Evolutionary conservation across 116 monocot species (phyloP), one percentile per base, ranked within the genome.

Genomic region (Cymodocea nodosa): DNA sequence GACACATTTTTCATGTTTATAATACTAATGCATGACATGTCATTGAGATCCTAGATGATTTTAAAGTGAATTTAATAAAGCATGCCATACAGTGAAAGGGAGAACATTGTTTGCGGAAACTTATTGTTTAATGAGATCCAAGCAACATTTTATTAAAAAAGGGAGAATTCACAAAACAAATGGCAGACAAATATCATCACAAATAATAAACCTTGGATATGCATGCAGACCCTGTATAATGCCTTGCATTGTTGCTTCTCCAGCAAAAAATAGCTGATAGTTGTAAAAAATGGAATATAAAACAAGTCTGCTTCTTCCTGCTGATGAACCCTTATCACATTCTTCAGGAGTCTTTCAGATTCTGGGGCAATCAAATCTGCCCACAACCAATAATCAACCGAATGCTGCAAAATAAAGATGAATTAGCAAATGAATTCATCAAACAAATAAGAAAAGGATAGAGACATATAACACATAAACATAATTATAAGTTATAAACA

Each of bases 351-450:
- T 74, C 97, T 85, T 76, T 84, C 66, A 23, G 91, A 85, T 68
- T 85, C 79, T 55, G 97, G 88, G 49, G 91, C 78, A 78, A 88
- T 87, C 80, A 97, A 80, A 82, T 97, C 97, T 54, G 83, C 73
- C 97, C 97, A 97, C 34, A 97, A 73, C 90, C 90, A 97, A 69
- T 85, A 97, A 77, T 97, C 97, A 25, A 97, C 62, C n/a, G 97
- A 97, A 78, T 97, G 97, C 97, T 97, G 85, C 77, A 84, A 23
- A 39, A 18, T 61, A 35, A 14, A 61, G 6, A 39, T n/a, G 37
- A 61, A 61, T 37, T 2, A 4, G 37, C 37, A 37, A 2, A 37
- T 37, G 2, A 6, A 4, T 6, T 37, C 6, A 37, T 37, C 6
- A 37, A 37, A 2, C 37, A 37, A 37, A 37, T 44, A 44, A 44